These are phyloP conservation scores for Teunomyces barrocoloradensis DNA, from an alignment of 805 yeast species.

Conservation along the genomic window DNA sequence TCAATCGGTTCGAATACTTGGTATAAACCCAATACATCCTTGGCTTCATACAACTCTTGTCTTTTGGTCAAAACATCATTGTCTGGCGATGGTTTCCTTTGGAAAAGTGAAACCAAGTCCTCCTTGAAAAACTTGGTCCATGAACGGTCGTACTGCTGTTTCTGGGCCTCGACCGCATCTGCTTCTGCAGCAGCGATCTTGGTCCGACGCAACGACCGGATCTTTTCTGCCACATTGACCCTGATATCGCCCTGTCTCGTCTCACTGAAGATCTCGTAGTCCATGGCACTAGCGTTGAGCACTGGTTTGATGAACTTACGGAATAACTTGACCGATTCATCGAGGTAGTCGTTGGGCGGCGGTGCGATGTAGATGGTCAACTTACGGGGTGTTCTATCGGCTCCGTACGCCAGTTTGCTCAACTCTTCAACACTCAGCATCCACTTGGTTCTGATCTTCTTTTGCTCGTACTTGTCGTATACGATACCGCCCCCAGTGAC, in stretches of 20 bases:
- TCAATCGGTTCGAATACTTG: conserved; percentile 25
- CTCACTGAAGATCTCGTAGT: conserved; percentile 74
- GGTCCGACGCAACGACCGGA: conserved; percentile 63
- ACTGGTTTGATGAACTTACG: conserved; percentile 82
- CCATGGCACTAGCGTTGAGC: conserved; percentile 78
- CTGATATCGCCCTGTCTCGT: conserved; percentile 89
- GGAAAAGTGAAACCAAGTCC: conserved; percentile 8
- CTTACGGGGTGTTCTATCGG: conserved; percentile 64
- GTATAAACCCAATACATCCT: conserved; percentile 60
- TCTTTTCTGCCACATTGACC: conserved; percentile 72
- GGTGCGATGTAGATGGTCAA: conserved; percentile 86
- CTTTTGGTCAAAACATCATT: conserved; percentile 26
- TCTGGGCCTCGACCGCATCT: conserved; percentile 3
- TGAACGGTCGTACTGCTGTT: conserved; percentile 16
- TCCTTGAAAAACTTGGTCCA: conserved; percentile 28
- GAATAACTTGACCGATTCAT: conserved; percentile 69
- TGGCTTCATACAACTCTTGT: conserved; percentile 38
- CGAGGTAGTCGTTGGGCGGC: conserved; percentile 92
- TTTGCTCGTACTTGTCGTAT: conserved; percentile 77
- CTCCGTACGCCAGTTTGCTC: conserved; percentile 44
- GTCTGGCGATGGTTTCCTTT: conserved; percentile 18
- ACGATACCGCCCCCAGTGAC: conserved; percentile 68
- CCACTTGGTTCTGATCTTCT: conserved; percentile 60
- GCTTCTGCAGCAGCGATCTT: conserved; percentile 12
- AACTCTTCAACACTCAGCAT: conserved; percentile 55